Base-by-base conservation (phyloP, 768 basidiomycete genomes). In the Pleurotus tuber-regium region DNA sequence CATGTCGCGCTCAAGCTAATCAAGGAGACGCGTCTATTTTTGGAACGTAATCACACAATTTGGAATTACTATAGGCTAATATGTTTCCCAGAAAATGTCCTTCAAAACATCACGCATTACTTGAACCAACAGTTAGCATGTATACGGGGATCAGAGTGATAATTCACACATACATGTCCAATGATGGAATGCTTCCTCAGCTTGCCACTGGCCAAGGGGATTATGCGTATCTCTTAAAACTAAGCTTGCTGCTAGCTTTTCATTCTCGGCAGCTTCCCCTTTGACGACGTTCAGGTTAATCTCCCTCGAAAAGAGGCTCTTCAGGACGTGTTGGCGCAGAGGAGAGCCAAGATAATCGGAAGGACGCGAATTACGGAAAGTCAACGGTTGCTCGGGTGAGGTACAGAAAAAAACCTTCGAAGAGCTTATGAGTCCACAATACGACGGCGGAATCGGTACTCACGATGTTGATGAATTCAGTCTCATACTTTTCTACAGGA, bases 321-420 rank as follows among this genome's bases (percentile, higher is more conserved):
- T 66, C 26, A 93, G 69, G n/a, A 89, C 61, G 57, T 78, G 70
- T 16, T 75, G 76, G 36, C 90, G 83, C 42, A 91, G 67, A 38
- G 80, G 75, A 8, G 89, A 91, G 2, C 81, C 77, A 19, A 87
- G 77, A 65, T 80, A 88, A 63, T 91, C 89, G 1, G 70, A 66
- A n/a, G 71, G 63, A 11, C 57, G 61, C 0, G 84, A 67, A 11
- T 71, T 60, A 28, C 87, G 81, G 75, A 91, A 86, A 10, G 75
- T 75, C 43, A 89, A 61, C 2, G 82, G 75, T 11, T 62, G 59
- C 5, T 70, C 36, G 9, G 83, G 80, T 21, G 73, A 68, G 0
- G 85, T 86, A 66, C 94, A 96, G 70, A 96, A 87, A 60, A 93
- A 79, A 12, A 92, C 87, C 93, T 94, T 52, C 4, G 18, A 35